These are phyloP conservation scores for Cryptosporidium xiaoi DNA, from an alignment of 169 alveolate species.

Conservation along the genomic window DNA sequence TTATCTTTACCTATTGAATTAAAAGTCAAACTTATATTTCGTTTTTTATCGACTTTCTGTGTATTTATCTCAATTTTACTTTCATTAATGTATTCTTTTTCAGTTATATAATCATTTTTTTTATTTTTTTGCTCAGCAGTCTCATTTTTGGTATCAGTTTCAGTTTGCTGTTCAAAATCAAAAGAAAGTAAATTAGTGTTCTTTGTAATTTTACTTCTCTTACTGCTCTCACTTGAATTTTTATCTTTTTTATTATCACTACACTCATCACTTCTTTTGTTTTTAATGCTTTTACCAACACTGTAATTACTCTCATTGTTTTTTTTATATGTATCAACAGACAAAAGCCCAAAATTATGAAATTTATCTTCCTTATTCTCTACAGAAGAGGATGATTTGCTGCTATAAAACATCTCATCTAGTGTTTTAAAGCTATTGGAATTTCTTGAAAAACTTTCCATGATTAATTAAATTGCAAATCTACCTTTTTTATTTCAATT, in stretches of 20 bases:
- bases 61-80: background rate
- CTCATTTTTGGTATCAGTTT: background rate
- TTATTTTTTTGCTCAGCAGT: background rate
- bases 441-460: background rate
- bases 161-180: constrained; percentile 4
- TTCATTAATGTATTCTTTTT: background rate
- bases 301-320: background rate
- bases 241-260: background rate
- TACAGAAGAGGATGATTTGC: background rate
- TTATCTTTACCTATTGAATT: constrained; percentile 34
- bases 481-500: background rate
- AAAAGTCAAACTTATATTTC: background rate
- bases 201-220: background rate
- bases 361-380: constrained; percentile 27
- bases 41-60: background rate
- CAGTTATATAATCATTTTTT: background rate
- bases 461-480: background rate
- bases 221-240: background rate
- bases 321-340: constrained; percentile 23
- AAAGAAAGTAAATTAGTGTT: constrained; percentile 12
- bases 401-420: constrained; percentile 55
- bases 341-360: constrained; percentile 13
- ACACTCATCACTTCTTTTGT: no score
- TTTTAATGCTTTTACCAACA: no score
- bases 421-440: background rate